Conservation (phyloP, 495 filamentous ascomycete species). For the Aspergillus leporis region DNA sequence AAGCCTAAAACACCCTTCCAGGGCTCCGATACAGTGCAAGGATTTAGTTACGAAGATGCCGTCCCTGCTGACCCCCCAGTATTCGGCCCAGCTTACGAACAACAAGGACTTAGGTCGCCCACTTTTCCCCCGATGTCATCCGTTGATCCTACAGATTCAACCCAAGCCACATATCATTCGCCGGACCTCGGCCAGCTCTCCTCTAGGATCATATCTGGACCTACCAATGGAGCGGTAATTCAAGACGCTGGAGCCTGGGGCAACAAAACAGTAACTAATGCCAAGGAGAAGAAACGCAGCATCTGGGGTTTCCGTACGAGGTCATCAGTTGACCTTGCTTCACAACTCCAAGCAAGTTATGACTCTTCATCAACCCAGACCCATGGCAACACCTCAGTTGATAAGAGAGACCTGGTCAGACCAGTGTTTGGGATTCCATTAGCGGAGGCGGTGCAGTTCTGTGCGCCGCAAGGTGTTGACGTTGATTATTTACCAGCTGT, state of each 20-base stretch:
- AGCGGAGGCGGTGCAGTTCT: slow-evolving; percentile 81
- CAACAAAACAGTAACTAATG: slow-evolving; percentile 55
- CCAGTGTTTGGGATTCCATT: slow-evolving; percentile 86
- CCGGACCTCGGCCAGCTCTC: slow-evolving; percentile 32
- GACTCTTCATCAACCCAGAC: slow-evolving; percentile 37
- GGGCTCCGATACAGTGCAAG: slow-evolving; percentile 60
- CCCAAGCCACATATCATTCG: slow-evolving; percentile 21
- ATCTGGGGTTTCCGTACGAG: slow-evolving; percentile 88
- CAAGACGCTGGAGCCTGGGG: slow-evolving; percentile 88
- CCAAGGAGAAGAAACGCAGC: slow-evolving; percentile 85
- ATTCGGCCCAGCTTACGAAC: slow-evolving; percentile 53
- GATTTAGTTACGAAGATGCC: slow-evolving; percentile 82
- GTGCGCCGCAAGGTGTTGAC: slow-evolving; percentile 66
- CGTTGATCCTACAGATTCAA: slow-evolving; percentile 28
- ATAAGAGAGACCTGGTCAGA: slow-evolving; percentile 59
- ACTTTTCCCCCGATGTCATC: slow-evolving; percentile 28
- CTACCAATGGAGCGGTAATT: slow-evolving; percentile 83
- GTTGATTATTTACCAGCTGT: slow-evolving; percentile 81
- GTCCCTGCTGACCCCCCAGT: slow-evolving; percentile 70
- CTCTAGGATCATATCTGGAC: slow-evolving; percentile 76
- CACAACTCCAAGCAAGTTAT: slow-evolving; percentile 35
- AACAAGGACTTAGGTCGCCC: slow-evolving; percentile 36
- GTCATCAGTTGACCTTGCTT: slow-evolving; percentile 59
- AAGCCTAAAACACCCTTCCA: slow-evolving; percentile 34
- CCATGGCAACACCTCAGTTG: slow-evolving; percentile 42